These are phyloP conservation scores for Talaromyces sp. DNA, from an alignment of 2,329 filamentous ascomycete species.

Conservation along the genomic window DNA sequence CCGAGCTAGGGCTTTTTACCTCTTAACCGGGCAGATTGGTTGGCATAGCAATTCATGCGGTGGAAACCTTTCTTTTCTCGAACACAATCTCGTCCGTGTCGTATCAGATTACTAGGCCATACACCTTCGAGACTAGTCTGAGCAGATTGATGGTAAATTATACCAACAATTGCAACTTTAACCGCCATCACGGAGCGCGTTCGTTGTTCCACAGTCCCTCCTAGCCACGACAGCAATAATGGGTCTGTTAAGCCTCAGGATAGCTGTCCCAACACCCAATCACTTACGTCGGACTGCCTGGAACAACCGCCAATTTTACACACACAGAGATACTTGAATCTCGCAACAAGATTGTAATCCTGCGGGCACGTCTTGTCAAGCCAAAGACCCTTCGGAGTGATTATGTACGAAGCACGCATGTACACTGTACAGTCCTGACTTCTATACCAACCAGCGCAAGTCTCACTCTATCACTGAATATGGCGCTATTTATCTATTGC, in stretches of 20 bases:
- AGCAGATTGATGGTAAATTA: not conserved
- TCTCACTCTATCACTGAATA: not conserved
- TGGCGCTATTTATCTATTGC: not conserved
- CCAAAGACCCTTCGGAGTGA: not conserved
- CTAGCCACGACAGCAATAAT: constrained; percentile 6
- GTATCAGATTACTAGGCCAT: not conserved
- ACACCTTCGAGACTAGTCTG: not conserved
- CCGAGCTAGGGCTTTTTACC: not conserved
- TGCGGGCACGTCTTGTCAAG: not conserved
- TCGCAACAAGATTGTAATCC: not conserved
- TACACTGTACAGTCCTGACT: not conserved
- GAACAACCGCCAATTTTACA: not conserved
- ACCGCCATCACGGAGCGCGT: not conserved
- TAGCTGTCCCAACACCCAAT: not conserved
- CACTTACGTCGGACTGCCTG: not conserved
- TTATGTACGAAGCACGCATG: not conserved
- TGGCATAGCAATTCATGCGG: not conserved
- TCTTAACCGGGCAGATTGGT: not conserved
- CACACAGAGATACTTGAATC: not conserved
- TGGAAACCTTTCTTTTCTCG: not conserved
- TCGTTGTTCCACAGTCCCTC: not conserved
- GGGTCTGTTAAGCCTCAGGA: constrained; percentile 6
- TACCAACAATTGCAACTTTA: constrained; percentile 2
- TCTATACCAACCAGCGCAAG: not conserved
- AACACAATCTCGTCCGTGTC: not conserved